A percentile compares a stretch with the other conserved stretches of the same genome.
Conservation (phyloP, 176 grass and related monocot genomes). For the Oryza glaberrima region DNA sequence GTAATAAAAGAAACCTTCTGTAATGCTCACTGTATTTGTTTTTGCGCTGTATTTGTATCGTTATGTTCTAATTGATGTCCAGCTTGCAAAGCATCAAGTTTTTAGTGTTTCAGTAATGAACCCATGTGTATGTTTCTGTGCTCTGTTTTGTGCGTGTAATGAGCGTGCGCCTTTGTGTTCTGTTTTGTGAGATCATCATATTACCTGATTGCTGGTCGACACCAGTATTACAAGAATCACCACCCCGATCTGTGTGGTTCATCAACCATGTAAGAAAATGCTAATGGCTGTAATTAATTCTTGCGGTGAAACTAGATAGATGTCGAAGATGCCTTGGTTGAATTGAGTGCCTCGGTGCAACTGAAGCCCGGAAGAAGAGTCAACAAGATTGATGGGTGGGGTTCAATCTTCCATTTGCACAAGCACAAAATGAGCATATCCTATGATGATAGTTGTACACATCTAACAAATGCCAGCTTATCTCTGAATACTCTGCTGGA, state of each 20-base stretch:
- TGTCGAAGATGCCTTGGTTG: neutral
- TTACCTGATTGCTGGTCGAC: neutral
- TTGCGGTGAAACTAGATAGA: neutral
- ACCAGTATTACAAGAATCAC: neutral
- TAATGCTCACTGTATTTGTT: neutral
- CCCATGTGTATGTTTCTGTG: neutral
- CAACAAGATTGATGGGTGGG: too few species aligned
- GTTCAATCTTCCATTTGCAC: neutral
- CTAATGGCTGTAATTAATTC: neutral
- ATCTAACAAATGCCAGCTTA: neutral
- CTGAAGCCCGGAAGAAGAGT: neutral
- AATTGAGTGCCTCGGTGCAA: neutral
- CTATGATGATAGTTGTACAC: neutral
- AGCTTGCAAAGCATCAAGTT: neutral
- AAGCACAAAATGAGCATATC: neutral
- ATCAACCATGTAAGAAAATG: neutral
- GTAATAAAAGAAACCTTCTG: neutral
- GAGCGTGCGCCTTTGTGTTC: neutral
- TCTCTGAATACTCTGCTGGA: neutral
- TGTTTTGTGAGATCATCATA: neutral
- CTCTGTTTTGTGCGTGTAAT: neutral
- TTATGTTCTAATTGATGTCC: neutral
- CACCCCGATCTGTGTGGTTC: neutral
- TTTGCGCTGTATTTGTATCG: neutral
- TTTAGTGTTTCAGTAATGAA: neutral